Percentiles rank a stretch among this genome's conserved stretches.
phyloP scores from a whole-genome alignment of 108 stramenopile species.

The Cyclostephanos tholiformis region DNA sequence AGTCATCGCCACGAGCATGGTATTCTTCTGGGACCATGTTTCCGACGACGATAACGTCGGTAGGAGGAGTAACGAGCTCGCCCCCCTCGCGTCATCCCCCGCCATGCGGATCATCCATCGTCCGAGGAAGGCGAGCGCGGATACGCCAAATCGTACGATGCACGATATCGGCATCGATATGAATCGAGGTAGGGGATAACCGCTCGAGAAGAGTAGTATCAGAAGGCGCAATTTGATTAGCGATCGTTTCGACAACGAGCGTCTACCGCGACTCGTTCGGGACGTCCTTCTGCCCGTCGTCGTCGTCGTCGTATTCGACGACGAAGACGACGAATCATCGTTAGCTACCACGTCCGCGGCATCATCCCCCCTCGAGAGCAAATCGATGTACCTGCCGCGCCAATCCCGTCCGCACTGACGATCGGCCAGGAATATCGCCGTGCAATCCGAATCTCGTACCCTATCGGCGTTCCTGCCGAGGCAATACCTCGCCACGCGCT shows the following conservation, averaged over 20 bases:
- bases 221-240: constrained; percentile 52
- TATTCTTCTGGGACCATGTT: constrained; percentile 91
- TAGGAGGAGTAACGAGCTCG: constrained; percentile 34
- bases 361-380: constrained; percentile 24
- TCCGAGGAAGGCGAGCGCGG: constrained; percentile 48
- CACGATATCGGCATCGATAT: constrained; percentile 65
- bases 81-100: no score
- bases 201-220: constrained; percentile 72
- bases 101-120: no score
- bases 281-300: no score
- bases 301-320: no score
- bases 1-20: constrained; percentile 89
- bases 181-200: constrained; percentile 75
- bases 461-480: constrained; percentile 83
- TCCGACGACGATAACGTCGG: constrained; percentile 78
- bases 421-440: constrained; percentile 90
- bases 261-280: constrained; percentile 22
- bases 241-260: constrained; percentile 22
- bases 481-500: constrained; percentile 64
- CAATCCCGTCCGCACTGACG: constrained; percentile 55
- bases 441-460: constrained; percentile 90
- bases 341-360: not conserved
- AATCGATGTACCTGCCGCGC: constrained; percentile 35
- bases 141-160: constrained; percentile 54
- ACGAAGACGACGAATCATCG: no score